Conservation (phyloP, 208 protist genomes). For the Leishmania tropica region DNA sequence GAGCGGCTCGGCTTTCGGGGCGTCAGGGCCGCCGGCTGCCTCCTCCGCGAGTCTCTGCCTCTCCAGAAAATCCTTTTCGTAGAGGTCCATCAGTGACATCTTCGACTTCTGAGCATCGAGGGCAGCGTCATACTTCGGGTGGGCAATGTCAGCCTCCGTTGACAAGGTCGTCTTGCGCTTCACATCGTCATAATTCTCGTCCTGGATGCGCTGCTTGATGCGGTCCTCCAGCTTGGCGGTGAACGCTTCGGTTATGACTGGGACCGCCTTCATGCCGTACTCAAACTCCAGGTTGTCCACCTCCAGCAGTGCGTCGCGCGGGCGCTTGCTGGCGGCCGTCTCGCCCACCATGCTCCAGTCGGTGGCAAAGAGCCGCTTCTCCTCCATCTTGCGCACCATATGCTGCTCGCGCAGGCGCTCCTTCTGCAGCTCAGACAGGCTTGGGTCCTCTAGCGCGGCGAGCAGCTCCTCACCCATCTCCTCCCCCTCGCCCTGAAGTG, state of each 20-base stretch:
- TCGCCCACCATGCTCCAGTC: slow-evolving; percentile 90
- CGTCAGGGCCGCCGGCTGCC: slow-evolving; percentile 34
- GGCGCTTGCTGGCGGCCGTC: slow-evolving; percentile 69
- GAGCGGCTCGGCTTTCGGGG: slow-evolving; percentile 71
- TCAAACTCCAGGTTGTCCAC: slow-evolving; percentile 86
- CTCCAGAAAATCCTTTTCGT: slow-evolving; percentile 92
- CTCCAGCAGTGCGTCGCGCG: slow-evolving; percentile 86
- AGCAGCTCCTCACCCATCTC: slow-evolving; percentile 70
- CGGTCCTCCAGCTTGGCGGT: slow-evolving; percentile 89
- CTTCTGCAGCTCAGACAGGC: slow-evolving; percentile 69
- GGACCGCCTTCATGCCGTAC: slow-evolving; percentile 86
- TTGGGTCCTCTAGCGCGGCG: slow-evolving; percentile 60
- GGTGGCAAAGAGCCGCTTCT: slow-evolving; percentile 73
- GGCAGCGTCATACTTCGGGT: slow-evolving; percentile 55
- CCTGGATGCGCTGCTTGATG: slow-evolving; percentile 84
- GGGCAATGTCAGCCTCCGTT: slow-evolving; percentile 64
- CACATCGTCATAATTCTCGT: slow-evolving; percentile 86
- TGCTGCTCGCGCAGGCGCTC: slow-evolving; percentile 74
- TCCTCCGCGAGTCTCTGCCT: slow-evolving; percentile 72
- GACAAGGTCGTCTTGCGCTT: slow-evolving; percentile 48
- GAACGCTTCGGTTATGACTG: slow-evolving; percentile 85
- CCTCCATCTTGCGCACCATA: slow-evolving; percentile 69
- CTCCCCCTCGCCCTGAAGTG: slow-evolving; percentile 14
- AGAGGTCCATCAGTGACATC: slow-evolving; percentile 90
- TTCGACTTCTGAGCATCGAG: slow-evolving; percentile 88